Conservation (phyloP, 2,329 filamentous ascomycete genomes). For the Fusarium globosum region DNA sequence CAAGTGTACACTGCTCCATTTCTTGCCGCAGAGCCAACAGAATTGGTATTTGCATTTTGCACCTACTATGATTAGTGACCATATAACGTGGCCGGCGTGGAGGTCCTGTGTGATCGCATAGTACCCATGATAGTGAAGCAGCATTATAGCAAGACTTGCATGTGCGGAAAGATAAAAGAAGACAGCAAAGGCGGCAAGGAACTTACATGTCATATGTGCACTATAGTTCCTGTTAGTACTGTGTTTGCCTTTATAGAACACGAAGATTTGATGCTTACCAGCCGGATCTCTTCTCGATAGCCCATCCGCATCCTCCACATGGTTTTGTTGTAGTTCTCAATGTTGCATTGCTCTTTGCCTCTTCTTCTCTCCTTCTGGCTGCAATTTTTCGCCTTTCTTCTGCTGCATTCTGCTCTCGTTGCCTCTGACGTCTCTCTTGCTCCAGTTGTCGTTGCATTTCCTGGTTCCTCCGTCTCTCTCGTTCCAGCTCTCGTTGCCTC, state of each 20-base stretch:
- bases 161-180: not conserved
- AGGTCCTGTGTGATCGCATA: constrained; percentile 25
- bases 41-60: constrained; percentile 50
- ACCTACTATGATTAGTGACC: constrained; percentile 44
- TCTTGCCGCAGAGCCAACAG: constrained; percentile 49
- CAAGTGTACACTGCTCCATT: constrained; percentile 37
- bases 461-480: not conserved
- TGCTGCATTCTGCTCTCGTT: constrained; percentile 30
- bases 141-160: not conserved
- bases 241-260: not conserved
- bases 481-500: not conserved
- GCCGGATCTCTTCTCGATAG: constrained; percentile 55
- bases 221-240: constrained; percentile 46
- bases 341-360: constrained; percentile 46
- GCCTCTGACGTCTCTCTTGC: not conserved
- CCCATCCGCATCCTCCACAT: constrained; percentile 52
- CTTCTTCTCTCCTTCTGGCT: constrained; percentile 49
- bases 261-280: constrained; percentile 51
- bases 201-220: constrained; percentile 57
- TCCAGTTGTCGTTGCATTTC: not conserved
- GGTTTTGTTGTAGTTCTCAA: constrained; percentile 50
- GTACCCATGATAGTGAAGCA: constrained; percentile 3
- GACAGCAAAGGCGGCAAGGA: not conserved
- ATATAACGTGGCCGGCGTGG: not conserved
- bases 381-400: constrained; percentile 44